A percentile compares a stretch with the other conserved stretches of the same genome.
Evolutionary conservation across 345 rosid species (phyloP).

Genomic region (Pistacia atlantica): DNA sequence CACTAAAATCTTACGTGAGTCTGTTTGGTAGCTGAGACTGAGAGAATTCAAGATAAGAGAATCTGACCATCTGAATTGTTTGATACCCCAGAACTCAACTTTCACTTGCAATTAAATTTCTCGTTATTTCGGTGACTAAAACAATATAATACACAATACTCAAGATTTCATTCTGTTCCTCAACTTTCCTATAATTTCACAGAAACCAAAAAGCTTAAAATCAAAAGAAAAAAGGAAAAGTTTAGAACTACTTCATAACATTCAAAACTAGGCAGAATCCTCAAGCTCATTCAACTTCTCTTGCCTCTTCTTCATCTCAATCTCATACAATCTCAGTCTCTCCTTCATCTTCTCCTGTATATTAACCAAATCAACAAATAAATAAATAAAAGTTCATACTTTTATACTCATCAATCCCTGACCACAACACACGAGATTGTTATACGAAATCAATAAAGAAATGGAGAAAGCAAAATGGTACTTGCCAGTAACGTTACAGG

Average conservation of each 20-base stretch:
- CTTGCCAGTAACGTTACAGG: no score
- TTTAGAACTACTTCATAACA: constrained; percentile 1
- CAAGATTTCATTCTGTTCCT: not conserved
- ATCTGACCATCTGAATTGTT: not conserved
- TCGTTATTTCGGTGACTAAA: not conserved
- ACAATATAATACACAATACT: not conserved
- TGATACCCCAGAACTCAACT: not conserved
- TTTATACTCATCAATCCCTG: no score
- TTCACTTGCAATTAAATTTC: not conserved
- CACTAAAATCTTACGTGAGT: not conserved
- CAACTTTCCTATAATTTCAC: not conserved
- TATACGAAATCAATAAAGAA: no score
- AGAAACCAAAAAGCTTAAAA: not conserved
- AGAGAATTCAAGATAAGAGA: not conserved
- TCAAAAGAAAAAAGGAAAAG: not conserved
- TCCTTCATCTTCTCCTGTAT: constrained; percentile 80
- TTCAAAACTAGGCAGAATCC: constrained; percentile 36
- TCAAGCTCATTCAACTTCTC: constrained; percentile 52
- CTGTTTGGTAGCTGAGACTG: not conserved
- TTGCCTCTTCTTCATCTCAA: constrained; percentile 52
- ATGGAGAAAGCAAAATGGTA: no score
- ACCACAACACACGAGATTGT: no score
- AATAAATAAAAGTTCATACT: no score
- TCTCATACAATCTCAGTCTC: constrained; percentile 65
- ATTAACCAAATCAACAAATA: not conserved